Evolutionary conservation across 2,329 filamentous ascomycete genomes (phyloP), one percentile per base, ranked within the genome.

Genomic region (Dactylellina cionopaga): DNA sequence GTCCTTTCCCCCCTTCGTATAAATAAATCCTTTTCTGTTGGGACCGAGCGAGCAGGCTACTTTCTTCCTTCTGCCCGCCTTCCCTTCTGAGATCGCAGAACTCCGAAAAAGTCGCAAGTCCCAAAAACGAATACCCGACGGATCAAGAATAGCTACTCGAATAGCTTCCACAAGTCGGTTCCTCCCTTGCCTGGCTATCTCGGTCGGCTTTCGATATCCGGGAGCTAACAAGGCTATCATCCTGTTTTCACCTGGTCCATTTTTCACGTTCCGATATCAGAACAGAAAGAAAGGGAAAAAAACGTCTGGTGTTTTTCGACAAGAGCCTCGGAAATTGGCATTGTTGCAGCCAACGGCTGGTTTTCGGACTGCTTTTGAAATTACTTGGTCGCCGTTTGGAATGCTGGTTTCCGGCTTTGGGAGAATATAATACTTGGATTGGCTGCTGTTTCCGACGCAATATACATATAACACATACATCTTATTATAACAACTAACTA

Each of bases 321-420:
- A 56, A 58, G 43, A 71, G 66, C 66, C 66, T 71, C 66, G 66
- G 66, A 71, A 35, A 71, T 71, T 64, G 43, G 37, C 56, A 63
- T 46, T 31, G 43, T 27, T 39, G 58, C 43, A 51, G 35, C n/a
- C 24, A 35, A 29, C 41, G 24, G 31, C 41, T 31, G 19, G 31
- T 17, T 51, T 59, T 33, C 24, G 17, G 43, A 41, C 22, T 15
- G 33, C 43, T 49, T 71, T 71, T 59, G n/a, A 58, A 63, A 64
- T 71, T 63, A 52, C 43, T 56, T 44, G 51, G 35, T 44, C 56
- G 35, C 24, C 58, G 58, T 25, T 44, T 54, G 43, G 65, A 43
- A 70, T 62, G 44, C 5, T 33, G 13, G 52, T 46, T 25, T 49
- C 39, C 31, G 55, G 39, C 39, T 22, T 51, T 56, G 24, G n/a